Conservation (phyloP, 306 rosid genomes). For the Quercus wislizeni region DNA sequence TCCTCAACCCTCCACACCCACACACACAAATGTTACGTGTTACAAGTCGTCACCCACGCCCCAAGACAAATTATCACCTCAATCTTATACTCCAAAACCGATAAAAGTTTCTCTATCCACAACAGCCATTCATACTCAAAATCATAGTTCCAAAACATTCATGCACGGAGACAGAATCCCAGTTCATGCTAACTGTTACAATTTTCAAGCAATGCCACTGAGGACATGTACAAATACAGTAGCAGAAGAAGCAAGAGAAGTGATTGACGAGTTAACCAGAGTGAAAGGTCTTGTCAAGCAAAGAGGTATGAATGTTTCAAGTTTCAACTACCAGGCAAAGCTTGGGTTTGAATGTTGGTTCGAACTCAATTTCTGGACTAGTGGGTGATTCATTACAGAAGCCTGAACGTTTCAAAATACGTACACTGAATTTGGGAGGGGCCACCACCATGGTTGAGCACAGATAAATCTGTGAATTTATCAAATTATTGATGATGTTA, state of each 20-base stretch:
- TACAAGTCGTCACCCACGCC: background rate
- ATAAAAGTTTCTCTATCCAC: background rate
- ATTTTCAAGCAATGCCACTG: background rate
- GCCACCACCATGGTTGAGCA: background rate
- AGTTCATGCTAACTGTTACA: background rate
- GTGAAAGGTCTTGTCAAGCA: background rate
- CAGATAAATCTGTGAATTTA: background rate
- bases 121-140: background rate
- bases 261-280: background rate
- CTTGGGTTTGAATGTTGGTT: background rate
- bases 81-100: background rate
- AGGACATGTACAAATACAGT: too few species aligned
- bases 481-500: background rate
- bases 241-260: background rate
- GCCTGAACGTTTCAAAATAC: slow-evolving; percentile 32
- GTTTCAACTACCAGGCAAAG: background rate
- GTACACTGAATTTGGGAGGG: slow-evolving; percentile 10
- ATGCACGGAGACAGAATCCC: background rate
- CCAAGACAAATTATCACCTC: background rate
- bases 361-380: background rate
- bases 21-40: background rate
- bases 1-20: background rate
- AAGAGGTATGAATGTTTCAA: background rate
- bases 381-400: background rate
- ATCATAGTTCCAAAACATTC: background rate